Percentiles rank a stretch among this genome's conserved stretches.
phyloP scores from a whole-genome alignment of 179 eudicot genomes.

The Dionaea muscipula region DNA sequence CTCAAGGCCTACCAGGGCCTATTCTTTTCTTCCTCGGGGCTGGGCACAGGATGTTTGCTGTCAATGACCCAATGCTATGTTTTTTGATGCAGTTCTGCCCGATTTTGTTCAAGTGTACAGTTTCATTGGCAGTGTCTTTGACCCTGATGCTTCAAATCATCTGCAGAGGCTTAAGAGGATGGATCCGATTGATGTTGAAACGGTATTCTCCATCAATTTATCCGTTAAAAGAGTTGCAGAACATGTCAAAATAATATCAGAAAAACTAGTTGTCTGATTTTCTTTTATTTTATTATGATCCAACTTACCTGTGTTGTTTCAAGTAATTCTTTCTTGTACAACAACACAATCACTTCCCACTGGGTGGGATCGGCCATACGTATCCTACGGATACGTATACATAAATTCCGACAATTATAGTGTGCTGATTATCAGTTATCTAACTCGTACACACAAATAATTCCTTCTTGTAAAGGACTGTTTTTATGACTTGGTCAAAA shows the following conservation, averaged over 20 bases:
- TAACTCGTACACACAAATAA: too few species aligned
- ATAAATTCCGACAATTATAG: too few species aligned
- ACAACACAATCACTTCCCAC: too few species aligned
- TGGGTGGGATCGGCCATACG: too few species aligned
- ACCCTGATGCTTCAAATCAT: conserved; percentile 61
- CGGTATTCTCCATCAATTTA: conserved; percentile 29
- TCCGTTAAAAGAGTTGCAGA: background rate
- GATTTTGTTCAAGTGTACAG: conserved; percentile 92
- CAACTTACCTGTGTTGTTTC: too few species aligned
- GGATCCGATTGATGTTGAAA: conserved; percentile 97
- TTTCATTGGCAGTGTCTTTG: conserved; percentile 93
- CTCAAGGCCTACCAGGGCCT: background rate
- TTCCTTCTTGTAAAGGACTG: too few species aligned
- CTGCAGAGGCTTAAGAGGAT: conserved; percentile 66
- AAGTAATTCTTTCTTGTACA: too few species aligned
- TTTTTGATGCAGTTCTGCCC: conserved; percentile 70
- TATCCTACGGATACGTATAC: too few species aligned
- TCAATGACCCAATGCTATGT: background rate
- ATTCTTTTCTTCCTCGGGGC: background rate
- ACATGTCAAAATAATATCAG: background rate
- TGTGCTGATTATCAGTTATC: too few species aligned
- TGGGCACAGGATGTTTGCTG: background rate
- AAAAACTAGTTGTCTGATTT: background rate
- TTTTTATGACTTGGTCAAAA: too few species aligned
- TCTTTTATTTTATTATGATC: background rate